Evolutionary conservation across 2,329 filamentous ascomycete species (phyloP), one percentile per base, ranked within the genome.

Genomic region (Ascochyta viciae-villosae): DNA sequence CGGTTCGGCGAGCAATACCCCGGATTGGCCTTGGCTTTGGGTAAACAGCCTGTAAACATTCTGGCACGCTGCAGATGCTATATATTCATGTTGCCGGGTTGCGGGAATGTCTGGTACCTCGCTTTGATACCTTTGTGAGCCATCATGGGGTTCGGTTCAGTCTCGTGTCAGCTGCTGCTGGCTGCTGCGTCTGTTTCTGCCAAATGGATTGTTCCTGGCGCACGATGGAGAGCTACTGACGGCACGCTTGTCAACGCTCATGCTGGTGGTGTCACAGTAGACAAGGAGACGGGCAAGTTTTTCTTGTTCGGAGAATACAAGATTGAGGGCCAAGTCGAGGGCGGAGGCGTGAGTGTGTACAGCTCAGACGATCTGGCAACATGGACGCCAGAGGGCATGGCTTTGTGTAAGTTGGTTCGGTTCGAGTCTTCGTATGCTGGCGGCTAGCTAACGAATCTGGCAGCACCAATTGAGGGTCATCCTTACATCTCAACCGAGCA

Each of bases 271-370:
- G 76, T 88, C 6, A 80, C 80, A 0, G 67, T 83, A 0, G 83
- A 87, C 37, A 71, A 81, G 35, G 77, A 79, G 5, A 79, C 79
- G 0, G 81, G 81, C 15, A 83, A 79, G 56, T 88, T 85, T 67
- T 87, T 81, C 73, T 82, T 81, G 78, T 87, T 87, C 52, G 85
- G 85, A 33, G 85, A 88, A 66, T 83, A 86, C 73, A 88, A 88
- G 72, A 73, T 79, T 10, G 70, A 87, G 61, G 83, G 80, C 0
- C 83, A 85, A 58, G 78, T 77, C 7, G 85, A 88, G 64, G 85
- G 85, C 9, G 85, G 83, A 0, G 85, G 85, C 16, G 74, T 88
- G 0, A 82, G 83, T 0, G 85, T 86, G 0, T 74, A 74, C 58
- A 87, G 83, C 66, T 87, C 85, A 0, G 78, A 83, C 19, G 84